Conservation (phyloP, 1,284 basidiomycete species). For the Irpex rosettiformis region DNA sequence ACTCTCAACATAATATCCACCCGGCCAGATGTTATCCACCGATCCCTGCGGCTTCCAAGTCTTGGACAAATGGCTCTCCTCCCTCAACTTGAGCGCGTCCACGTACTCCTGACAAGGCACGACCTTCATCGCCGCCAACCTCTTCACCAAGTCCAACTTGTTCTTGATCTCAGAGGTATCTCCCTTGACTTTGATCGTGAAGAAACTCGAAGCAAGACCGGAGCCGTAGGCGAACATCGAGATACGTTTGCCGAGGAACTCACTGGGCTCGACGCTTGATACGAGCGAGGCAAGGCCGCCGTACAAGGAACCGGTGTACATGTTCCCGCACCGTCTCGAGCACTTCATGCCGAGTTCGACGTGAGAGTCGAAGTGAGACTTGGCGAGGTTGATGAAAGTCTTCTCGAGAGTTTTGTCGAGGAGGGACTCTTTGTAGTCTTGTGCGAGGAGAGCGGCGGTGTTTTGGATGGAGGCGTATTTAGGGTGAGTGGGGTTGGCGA, state of each 20-base stretch:
- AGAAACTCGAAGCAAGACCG: slow-evolving; percentile 92
- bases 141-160: slow-evolving; percentile 77
- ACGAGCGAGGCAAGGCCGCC: slow-evolving; percentile 88
- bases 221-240: slow-evolving; percentile 94
- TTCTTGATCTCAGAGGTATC: slow-evolving; percentile 78
- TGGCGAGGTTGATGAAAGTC: slow-evolving; percentile 78
- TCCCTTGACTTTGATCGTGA: slow-evolving; percentile 80
- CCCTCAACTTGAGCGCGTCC: slow-evolving; percentile 77
- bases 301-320: slow-evolving; percentile 98
- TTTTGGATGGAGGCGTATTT: slow-evolving; percentile 75
- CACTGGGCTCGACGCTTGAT: slow-evolving; percentile 61
- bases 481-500: slow-evolving; percentile 70
- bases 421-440: slow-evolving; percentile 72
- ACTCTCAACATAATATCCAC: slow-evolving; percentile 90
- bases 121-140: slow-evolving; percentile 86
- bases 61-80: slow-evolving; percentile 94
- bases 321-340: slow-evolving; percentile 91
- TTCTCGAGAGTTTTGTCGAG: slow-evolving; percentile 96
- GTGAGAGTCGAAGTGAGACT: slow-evolving; percentile 66
- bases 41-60: slow-evolving; percentile 85
- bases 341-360: slow-evolving; percentile 79
- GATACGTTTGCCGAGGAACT: slow-evolving; percentile 77
- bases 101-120: slow-evolving; percentile 88
- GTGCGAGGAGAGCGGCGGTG: slow-evolving; percentile 64
- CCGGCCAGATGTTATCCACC: slow-evolving; percentile 91